Percentiles rank a stretch among this genome's conserved stretches.
phyloP scores from a whole-genome alignment of 805 yeast species.

The Cyberlindnera galapagoensis region DNA sequence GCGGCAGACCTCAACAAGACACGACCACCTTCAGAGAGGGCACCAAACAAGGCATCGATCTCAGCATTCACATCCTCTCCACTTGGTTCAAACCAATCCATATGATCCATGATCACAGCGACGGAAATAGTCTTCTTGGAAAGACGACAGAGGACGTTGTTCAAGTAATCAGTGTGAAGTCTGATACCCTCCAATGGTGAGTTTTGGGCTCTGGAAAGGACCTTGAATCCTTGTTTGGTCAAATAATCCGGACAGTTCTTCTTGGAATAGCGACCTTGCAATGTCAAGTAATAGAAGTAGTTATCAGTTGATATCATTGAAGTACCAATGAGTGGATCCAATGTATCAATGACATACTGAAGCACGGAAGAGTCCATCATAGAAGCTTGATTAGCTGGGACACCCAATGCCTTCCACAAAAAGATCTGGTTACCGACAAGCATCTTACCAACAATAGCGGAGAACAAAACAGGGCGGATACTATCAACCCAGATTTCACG shows the following conservation, averaged over 20 bases:
- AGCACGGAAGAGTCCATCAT: slow-evolving; percentile 71
- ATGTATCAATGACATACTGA: slow-evolving; percentile 67
- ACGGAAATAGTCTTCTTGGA: slow-evolving; percentile 58
- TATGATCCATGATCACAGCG: slow-evolving; percentile 84
- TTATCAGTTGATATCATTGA: slow-evolving; percentile 64
- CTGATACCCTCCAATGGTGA: slow-evolving; percentile 65
- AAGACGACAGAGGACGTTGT: slow-evolving; percentile 66
- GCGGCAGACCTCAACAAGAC: slow-evolving; percentile 76
- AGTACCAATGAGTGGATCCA: slow-evolving; percentile 65
- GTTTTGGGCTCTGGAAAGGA: slow-evolving; percentile 32
- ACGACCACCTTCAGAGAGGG: slow-evolving; percentile 62
- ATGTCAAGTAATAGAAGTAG: slow-evolving; percentile 68
- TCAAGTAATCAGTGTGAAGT: slow-evolving; percentile 72
- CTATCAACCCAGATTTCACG: slow-evolving; percentile 52
- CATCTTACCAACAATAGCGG: slow-evolving; percentile 58
- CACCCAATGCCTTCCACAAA: slow-evolving; percentile 87
- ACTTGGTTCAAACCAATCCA: slow-evolving; percentile 81
- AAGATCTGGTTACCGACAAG: slow-evolving; percentile 80
- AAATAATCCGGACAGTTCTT: slow-evolving; percentile 74
- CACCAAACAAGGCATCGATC: slow-evolving; percentile 54
- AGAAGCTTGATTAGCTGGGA: slow-evolving; percentile 76
- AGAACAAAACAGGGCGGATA: slow-evolving; percentile 65
- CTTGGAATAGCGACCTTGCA: slow-evolving; percentile 53
- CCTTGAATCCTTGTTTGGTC: slow-evolving; percentile 49
- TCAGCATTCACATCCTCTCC: slow-evolving; percentile 61